These are phyloP conservation scores for Coprinopsis strossmayeri DNA, from an alignment of 768 basidiomycete genomes.

Conservation along the genomic window DNA sequence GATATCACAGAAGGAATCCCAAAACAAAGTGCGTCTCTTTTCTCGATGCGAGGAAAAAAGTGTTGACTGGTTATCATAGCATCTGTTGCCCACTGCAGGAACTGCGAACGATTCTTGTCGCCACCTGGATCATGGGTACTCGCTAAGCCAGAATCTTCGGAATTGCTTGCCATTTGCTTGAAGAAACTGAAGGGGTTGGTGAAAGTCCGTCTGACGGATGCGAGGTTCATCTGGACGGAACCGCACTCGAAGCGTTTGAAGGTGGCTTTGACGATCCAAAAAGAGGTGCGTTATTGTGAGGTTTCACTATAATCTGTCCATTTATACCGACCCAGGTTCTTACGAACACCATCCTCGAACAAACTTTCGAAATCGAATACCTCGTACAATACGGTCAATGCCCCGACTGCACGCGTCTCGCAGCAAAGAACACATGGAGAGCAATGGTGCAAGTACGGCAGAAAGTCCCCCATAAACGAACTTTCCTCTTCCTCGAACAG, in stretches of 20 bases:
- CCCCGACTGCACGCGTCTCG: slow-evolving; percentile 86
- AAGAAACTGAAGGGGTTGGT: slow-evolving; percentile 91
- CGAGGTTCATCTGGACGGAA: slow-evolving; percentile 99
- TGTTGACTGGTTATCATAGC: slow-evolving; percentile 35
- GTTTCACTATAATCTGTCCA: too few relatives aligned
- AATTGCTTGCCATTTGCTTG: slow-evolving; percentile 89
- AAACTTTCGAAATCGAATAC: slow-evolving; percentile 95
- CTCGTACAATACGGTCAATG: slow-evolving; percentile 95
- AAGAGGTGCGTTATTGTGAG: slow-evolving; percentile 81
- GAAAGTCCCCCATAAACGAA: slow-evolving; percentile 96
- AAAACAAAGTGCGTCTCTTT: slow-evolving; percentile 64
- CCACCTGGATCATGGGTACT: slow-evolving; percentile 85
- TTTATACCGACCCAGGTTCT: slow-evolving; percentile 52
- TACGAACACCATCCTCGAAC: slow-evolving; percentile 91
- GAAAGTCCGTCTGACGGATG: slow-evolving; percentile 95
- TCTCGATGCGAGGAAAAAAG: neutral
- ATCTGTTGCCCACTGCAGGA: slow-evolving; percentile 87
- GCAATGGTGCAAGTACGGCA: slow-evolving; percentile 98
- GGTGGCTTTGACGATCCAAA: slow-evolving; percentile 95
- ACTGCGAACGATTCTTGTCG: slow-evolving; percentile 92
- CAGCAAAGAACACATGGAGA: slow-evolving; percentile 99
- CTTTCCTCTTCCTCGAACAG: slow-evolving; percentile 96
- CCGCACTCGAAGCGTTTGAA: slow-evolving; percentile 92
- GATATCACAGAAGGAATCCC: slow-evolving; percentile 99
- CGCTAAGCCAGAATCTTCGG: slow-evolving; percentile 85